A percentile compares a stretch with the other conserved stretches of the same genome.
phyloP scores from a whole-genome alignment of 805 yeast genomes.

The Teunomyces gatunensis region DNA sequence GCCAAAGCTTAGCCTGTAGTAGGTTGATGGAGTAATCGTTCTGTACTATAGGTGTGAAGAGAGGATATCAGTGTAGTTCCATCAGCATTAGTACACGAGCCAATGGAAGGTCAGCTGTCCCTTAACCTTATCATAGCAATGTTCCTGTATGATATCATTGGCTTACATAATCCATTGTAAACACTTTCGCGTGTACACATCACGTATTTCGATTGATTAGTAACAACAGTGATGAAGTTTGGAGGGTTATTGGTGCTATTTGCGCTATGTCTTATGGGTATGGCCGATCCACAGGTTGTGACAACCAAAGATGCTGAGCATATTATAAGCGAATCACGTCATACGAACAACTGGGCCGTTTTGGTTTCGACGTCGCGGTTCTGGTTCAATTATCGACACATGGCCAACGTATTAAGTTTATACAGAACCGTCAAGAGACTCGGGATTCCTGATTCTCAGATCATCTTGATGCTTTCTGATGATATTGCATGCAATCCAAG shows the following conservation, averaged over 20 bases:
- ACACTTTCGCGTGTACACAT: background rate
- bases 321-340: slow-evolving; percentile 38
- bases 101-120: too few relatives aligned
- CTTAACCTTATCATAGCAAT: too few relatives aligned
- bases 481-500: slow-evolving; percentile 97
- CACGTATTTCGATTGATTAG: background rate
- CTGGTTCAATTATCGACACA: slow-evolving; percentile 98
- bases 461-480: slow-evolving; percentile 92
- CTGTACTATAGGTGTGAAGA: too few relatives aligned
- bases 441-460: slow-evolving; percentile 97
- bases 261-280: background rate
- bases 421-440: slow-evolving; percentile 93
- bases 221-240: background rate
- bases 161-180: too few relatives aligned
- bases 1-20: too few relatives aligned
- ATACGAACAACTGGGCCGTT: slow-evolving; percentile 79
- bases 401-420: slow-evolving; percentile 93
- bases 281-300: slow-evolving; percentile 10
- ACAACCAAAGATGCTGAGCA: slow-evolving; percentile 20
- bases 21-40: too few relatives aligned
- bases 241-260: slow-evolving; percentile 5
- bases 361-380: slow-evolving; percentile 92
- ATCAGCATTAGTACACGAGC: too few relatives aligned
- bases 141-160: too few relatives aligned
- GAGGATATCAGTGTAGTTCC: too few relatives aligned